Conservation (phyloP, 371 early-diverging fungal genomes). For the Apophysomyces sp. region DNA sequence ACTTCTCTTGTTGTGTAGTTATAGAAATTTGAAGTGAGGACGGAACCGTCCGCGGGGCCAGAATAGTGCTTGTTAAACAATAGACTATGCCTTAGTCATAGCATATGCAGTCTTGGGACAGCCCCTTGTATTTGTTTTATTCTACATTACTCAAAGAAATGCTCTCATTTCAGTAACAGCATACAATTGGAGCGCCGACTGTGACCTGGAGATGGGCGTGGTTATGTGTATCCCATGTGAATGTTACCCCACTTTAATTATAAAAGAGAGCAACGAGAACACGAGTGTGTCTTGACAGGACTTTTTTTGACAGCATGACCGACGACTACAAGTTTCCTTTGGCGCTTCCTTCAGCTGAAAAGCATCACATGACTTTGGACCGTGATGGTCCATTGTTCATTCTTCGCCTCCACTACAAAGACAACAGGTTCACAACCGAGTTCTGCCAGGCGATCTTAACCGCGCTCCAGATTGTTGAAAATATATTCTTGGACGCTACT, state of each 20-base stretch:
- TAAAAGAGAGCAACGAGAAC: not conserved
- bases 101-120: too few relatives aligned
- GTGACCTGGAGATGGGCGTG: not conserved
- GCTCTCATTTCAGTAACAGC: not conserved
- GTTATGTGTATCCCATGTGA: not conserved
- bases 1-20: too few relatives aligned
- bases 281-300: not conserved
- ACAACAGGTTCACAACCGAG: conserved; percentile 69
- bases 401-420: conserved; percentile 57
- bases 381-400: conserved; percentile 60
- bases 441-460: conserved; percentile 56
- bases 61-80: too few relatives aligned
- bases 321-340: conserved; percentile 23
- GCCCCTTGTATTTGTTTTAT: too few relatives aligned
- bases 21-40: too few relatives aligned
- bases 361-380: conserved; percentile 44
- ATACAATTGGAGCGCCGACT: not conserved
- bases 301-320: not conserved
- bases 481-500: conserved; percentile 34
- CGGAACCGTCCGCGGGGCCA: too few relatives aligned
- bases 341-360: conserved; percentile 36
- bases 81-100: too few relatives aligned
- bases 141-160: too few relatives aligned
- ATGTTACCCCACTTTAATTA: not conserved
- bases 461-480: conserved; percentile 65